Conservation (phyloP, 1,284 basidiomycete genomes). For the Sporisorium scitamineum region DNA sequence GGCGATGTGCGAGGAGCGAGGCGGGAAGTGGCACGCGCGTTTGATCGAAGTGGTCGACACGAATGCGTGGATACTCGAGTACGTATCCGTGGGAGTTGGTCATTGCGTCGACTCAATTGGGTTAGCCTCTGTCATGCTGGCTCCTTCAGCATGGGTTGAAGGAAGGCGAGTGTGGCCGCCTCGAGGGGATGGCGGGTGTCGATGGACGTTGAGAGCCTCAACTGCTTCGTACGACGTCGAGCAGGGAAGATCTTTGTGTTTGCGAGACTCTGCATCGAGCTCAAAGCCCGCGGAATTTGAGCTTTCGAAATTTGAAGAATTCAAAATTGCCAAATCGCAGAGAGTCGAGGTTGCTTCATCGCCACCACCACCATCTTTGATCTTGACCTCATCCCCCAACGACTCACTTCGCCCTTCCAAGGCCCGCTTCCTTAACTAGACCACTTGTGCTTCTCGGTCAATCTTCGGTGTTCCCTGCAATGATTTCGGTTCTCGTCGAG, state of each 20-base stretch:
- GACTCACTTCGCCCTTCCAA: not conserved
- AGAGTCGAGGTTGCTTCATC: constrained; percentile 3
- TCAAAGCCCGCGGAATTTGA: constrained; percentile 15
- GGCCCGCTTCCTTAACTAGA: no score
- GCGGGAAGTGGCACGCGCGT: constrained; percentile 30
- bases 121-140: not conserved
- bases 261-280: constrained; percentile 35
- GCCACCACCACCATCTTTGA: constrained; percentile 22
- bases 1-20: constrained; percentile 40
- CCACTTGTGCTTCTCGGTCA: no score
- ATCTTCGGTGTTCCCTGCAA: not conserved
- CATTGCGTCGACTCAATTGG: constrained; percentile 11
- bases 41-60: constrained; percentile 60
- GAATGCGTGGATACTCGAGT: constrained; percentile 61
- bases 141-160: no score
- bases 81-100: constrained; percentile 58
- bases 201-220: constrained; percentile 2
- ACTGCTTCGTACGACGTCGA: constrained; percentile 7
- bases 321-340: constrained; percentile 3
- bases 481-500: constrained; percentile 41
- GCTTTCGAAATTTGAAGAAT: not conserved
- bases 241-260: constrained; percentile 7
- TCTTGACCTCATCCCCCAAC: not conserved
- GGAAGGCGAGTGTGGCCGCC: not conserved
- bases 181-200: not conserved